Evolutionary conservation across 345 rosid genomes (phyloP), one percentile per base, ranked within the genome.

Genomic region (Cardamine chenopodiifolia): DNA sequence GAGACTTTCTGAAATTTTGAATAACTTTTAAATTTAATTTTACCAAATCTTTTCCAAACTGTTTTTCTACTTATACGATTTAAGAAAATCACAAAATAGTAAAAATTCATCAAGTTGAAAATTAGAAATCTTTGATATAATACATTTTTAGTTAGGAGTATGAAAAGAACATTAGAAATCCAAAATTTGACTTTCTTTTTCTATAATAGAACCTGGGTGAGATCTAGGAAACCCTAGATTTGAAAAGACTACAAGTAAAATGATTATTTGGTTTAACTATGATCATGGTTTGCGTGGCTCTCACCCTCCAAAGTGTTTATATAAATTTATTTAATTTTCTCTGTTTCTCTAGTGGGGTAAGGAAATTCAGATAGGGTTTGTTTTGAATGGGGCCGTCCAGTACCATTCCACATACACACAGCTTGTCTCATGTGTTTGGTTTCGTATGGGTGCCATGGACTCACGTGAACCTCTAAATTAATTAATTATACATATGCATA

Each of bases 391-490:
- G 76, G 76, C 55, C 80, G 49, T 18, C 62, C 72, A 71, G 68
- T 77, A 71, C 72, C 25, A 48, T 63, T 71, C 71, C 75, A 77
- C 71, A 77, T 57, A 77, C 53, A 45, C 72, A 63, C 71, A 35
- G 11, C 66, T 77, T 71, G 80, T 77, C 80, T 65, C 76, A 48
- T 77, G 22, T 77, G 72, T 77, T 77, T 77, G 66, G 75, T 64
- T 76, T 63, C 26, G 48, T 57, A 65, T 77, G 80, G 66, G 76
- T 60, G 66, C 64, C 75, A 68, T 69, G 72, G 72, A 59, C 71
- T 78, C 81, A 78, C 81, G 81, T 72, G 81, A 78, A 78, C 81
- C 81, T 72, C 81, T 39, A 57, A 53, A 72, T 71, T 18, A 45
- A 55, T 32, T 48, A 39, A 23, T 52, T 18, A 39, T 22, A 62